Conservation (phyloP, 1,284 basidiomycete genomes). For the Boletus subluridellus region DNA sequence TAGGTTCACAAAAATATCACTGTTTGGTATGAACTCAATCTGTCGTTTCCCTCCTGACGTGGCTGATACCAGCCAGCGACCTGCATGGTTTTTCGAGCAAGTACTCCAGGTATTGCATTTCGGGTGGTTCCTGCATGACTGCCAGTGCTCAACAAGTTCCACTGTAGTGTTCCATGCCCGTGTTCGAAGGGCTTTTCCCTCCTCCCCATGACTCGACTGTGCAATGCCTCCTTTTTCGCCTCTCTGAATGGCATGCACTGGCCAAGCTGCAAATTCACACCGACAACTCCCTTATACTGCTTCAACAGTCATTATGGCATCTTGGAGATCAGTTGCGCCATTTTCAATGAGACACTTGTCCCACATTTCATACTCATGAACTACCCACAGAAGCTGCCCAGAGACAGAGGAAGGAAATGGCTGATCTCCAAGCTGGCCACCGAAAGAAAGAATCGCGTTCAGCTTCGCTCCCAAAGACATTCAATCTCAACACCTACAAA, state of each 20-base stretch:
- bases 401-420: background rate
- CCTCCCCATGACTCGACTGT: background rate
- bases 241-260: constrained; percentile 4
- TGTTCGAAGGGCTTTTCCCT: constrained; percentile 5
- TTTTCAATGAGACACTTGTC: background rate
- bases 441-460: background rate
- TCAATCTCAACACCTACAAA: background rate
- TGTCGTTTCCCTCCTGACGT: background rate
- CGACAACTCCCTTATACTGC: background rate
- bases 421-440: background rate
- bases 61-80: background rate
- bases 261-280: background rate
- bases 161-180: background rate
- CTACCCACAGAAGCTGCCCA: background rate
- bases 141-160: background rate
- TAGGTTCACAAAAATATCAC: constrained; percentile 2
- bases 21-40: background rate
- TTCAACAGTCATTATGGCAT: background rate
- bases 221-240: background rate
- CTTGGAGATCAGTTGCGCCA: background rate
- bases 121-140: background rate
- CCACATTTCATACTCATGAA: background rate
- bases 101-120: background rate
- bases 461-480: background rate
- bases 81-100: background rate